These are phyloP conservation scores for Echria macrotheca DNA, from an alignment of 495 filamentous ascomycete species.

Conservation along the genomic window DNA sequence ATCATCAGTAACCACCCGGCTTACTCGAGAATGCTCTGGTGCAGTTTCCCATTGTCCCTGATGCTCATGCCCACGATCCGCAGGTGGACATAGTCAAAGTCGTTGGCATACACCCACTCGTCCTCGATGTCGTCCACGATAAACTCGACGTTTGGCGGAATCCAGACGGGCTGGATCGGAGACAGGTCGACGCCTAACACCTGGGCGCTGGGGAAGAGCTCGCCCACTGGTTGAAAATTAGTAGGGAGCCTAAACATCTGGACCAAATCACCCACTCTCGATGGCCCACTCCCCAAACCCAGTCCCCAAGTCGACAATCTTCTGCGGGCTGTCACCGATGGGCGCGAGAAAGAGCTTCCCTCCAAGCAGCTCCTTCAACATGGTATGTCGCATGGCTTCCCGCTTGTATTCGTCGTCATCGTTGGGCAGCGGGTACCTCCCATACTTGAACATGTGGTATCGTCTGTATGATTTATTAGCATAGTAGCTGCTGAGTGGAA, in stretches of 20 bases:
- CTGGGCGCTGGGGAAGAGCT: slow-evolving; percentile 48
- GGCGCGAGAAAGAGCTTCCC: slow-evolving; percentile 59
- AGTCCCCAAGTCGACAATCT: slow-evolving; percentile 64
- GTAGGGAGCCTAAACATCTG: neutral
- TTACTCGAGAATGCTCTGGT: slow-evolving; percentile 30
- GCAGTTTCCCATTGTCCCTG: slow-evolving; percentile 36
- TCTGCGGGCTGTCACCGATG: slow-evolving; percentile 48
- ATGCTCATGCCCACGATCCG: slow-evolving; percentile 41
- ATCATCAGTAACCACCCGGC: no score
- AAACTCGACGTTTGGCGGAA: slow-evolving; percentile 53
- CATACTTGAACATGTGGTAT: slow-evolving; percentile 30
- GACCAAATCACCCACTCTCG: slow-evolving; percentile 47
- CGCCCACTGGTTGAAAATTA: slow-evolving; percentile 36
- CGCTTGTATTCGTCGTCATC: slow-evolving; percentile 34
- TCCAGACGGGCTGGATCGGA: slow-evolving; percentile 53
- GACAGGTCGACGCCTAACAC: slow-evolving; percentile 62
- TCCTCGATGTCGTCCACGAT: slow-evolving; percentile 57
- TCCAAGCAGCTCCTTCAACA: slow-evolving; percentile 51
- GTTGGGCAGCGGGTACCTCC: slow-evolving; percentile 34
- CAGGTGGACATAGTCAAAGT: slow-evolving; percentile 51
- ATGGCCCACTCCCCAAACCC: slow-evolving; percentile 61
- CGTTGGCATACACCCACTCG: slow-evolving; percentile 44
- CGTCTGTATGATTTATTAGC: slow-evolving; percentile 16
- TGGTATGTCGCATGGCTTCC: slow-evolving; percentile 51
- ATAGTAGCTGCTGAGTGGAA: neutral